Conservation (phyloP, 2,329 filamentous ascomycete species). For the Fusarium sarcochroum region DNA sequence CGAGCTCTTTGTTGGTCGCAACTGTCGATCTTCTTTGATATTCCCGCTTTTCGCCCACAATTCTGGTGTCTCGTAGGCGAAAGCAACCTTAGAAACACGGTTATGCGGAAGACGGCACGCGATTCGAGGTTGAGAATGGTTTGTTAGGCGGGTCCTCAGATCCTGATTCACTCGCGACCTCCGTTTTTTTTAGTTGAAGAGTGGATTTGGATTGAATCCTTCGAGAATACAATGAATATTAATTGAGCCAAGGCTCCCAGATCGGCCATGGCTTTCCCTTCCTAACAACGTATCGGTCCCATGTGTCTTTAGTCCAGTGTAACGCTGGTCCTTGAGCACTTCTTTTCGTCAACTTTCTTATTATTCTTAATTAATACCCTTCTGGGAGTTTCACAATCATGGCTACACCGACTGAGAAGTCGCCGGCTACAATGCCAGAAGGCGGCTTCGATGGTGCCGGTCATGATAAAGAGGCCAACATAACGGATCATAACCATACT, state of each 20-base stretch:
- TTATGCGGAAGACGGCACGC: not conserved
- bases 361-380: too few species aligned
- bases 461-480: not conserved
- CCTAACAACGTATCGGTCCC: not conserved
- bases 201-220: not conserved
- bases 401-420: too few species aligned
- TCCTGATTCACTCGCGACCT: not conserved
- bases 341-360: too few species aligned
- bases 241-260: not conserved
- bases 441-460: not conserved
- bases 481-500: not conserved
- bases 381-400: too few species aligned
- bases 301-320: not conserved
- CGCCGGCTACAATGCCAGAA: too few species aligned
- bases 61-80: conserved; percentile 1
- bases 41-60: conserved; percentile 21
- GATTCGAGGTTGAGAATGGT: not conserved
- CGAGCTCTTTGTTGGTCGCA: not conserved
- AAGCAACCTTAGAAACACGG: not conserved
- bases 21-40: not conserved
- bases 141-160: not conserved
- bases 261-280: not conserved
- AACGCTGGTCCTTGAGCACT: not conserved
- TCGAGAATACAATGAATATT: not conserved
- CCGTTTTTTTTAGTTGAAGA: not conserved